Conservation (phyloP, 208 protist genomes). For the Leishmania martiniquensis region DNA sequence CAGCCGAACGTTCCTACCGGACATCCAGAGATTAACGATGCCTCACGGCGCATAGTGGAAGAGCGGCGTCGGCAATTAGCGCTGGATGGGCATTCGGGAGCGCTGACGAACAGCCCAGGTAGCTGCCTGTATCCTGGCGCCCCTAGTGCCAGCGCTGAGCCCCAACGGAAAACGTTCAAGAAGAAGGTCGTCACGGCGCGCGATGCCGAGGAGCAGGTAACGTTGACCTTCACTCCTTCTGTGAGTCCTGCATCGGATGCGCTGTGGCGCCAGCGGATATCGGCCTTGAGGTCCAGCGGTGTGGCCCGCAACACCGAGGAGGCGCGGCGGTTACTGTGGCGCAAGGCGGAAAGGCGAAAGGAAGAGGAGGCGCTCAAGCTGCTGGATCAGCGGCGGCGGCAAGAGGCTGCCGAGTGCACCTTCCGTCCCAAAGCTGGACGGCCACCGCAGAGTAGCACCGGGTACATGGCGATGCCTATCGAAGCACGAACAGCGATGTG, state of each 20-base stretch:
- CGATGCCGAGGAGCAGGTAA: constrained; percentile 34
- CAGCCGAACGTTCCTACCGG: constrained; percentile 2
- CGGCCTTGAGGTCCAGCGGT: constrained; percentile 47
- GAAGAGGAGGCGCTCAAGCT: constrained; percentile 37
- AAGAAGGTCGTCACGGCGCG: constrained; percentile 43
- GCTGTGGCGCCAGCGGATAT: constrained; percentile 58
- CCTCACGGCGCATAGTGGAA: constrained; percentile 52
- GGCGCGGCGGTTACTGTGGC: constrained; percentile 69
- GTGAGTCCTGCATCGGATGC: constrained; percentile 45
- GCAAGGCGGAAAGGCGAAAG: constrained; percentile 48
- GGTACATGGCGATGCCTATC: constrained; percentile 40
- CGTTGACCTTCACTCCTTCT: constrained; percentile 54
- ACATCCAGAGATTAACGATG: constrained; percentile 44
- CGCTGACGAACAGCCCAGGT: constrained; percentile 23
- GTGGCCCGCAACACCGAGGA: constrained; percentile 37
- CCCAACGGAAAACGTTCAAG: neutral
- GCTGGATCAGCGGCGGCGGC: constrained; percentile 27
- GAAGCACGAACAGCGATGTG: constrained; percentile 55
- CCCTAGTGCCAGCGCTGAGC: neutral
- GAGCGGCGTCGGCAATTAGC: constrained; percentile 34
- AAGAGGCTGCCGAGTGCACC: constrained; percentile 60
- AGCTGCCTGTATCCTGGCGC: constrained; percentile 27
- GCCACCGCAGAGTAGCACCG: constrained; percentile 40
- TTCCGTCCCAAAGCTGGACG: constrained; percentile 68
- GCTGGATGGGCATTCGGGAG: constrained; percentile 12